phyloP scores from a whole-genome alignment of 352 stramenopile species.

The Pythium sp. region DNA sequence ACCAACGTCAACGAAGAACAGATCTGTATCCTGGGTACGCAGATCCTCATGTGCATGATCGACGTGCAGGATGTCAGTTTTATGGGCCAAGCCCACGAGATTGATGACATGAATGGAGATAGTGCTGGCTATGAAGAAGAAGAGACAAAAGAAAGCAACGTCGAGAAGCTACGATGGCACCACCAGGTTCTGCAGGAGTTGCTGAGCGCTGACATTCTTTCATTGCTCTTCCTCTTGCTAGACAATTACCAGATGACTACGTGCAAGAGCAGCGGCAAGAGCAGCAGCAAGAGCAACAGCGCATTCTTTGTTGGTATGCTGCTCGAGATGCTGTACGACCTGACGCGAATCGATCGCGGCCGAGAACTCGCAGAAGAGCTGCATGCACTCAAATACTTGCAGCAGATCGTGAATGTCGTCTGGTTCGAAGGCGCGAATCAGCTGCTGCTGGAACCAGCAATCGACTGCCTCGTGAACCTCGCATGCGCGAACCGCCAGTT shows the following conservation, averaged over 20 bases:
- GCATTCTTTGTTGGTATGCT: constrained; percentile 21
- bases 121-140: not conserved
- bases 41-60: constrained; percentile 13
- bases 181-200: constrained; percentile 21
- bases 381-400: constrained; percentile 31
- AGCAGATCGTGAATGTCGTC: constrained; percentile 25
- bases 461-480: constrained; percentile 49
- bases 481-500: constrained; percentile 32
- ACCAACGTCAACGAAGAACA: constrained; percentile 2
- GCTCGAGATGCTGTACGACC: constrained; percentile 32
- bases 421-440: constrained; percentile 20
- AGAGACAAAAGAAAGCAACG: not conserved
- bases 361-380: constrained; percentile 28
- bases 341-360: constrained; percentile 28
- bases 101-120: not conserved
- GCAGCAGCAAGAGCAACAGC: not conserved
- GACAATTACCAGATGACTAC: constrained; percentile 16
- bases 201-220: constrained; percentile 21
- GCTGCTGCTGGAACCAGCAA: constrained; percentile 31
- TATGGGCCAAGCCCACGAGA: not conserved
- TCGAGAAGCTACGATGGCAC: not conserved
- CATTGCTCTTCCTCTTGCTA: constrained; percentile 26
- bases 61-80: constrained; percentile 11
- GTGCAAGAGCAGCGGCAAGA: not conserved
- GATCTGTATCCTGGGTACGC: constrained; percentile 4